These are phyloP conservation scores for Borovskyia barvae DNA, from an alignment of 208 protist genomes.

Conservation along the genomic window DNA sequence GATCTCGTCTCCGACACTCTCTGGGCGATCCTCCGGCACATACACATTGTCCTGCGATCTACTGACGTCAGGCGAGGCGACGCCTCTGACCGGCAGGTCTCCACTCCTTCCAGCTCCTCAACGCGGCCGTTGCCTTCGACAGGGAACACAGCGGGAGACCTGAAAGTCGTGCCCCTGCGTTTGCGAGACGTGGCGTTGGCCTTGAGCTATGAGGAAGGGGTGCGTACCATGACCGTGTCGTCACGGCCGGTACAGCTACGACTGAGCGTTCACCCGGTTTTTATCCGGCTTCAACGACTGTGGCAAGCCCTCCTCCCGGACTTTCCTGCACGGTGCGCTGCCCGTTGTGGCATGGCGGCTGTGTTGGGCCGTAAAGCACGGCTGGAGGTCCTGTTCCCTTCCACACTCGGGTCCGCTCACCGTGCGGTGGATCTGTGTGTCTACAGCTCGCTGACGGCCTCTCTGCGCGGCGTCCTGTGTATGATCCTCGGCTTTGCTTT, in stretches of 20 bases:
- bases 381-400: slow-evolving; percentile 14
- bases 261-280: too few relatives aligned
- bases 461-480: slow-evolving; percentile 16
- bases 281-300: slow-evolving; percentile 22
- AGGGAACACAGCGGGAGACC: too few relatives aligned
- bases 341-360: not conserved
- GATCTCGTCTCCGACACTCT: slow-evolving; percentile 6
- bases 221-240: too few relatives aligned
- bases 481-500: slow-evolving; percentile 15
- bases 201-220: too few relatives aligned
- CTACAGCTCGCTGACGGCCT: slow-evolving; percentile 6
- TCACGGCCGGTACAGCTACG: too few relatives aligned
- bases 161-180: too few relatives aligned
- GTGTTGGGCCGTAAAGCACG: not conserved
- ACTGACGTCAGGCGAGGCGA: too few relatives aligned
- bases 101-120: not conserved
- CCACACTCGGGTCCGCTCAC: too few relatives aligned
- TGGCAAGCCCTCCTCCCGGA: slow-evolving; percentile 11
- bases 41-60: too few relatives aligned
- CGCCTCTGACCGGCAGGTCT: not conserved
- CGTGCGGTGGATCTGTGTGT: slow-evolving; percentile 6
- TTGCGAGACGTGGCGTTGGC: too few relatives aligned
- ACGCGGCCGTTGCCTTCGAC: not conserved
- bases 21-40: slow-evolving; percentile 8
- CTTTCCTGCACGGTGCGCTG: not conserved